Conservation (phyloP, 768 basidiomycete genomes). For the Amanita muscaria region DNA sequence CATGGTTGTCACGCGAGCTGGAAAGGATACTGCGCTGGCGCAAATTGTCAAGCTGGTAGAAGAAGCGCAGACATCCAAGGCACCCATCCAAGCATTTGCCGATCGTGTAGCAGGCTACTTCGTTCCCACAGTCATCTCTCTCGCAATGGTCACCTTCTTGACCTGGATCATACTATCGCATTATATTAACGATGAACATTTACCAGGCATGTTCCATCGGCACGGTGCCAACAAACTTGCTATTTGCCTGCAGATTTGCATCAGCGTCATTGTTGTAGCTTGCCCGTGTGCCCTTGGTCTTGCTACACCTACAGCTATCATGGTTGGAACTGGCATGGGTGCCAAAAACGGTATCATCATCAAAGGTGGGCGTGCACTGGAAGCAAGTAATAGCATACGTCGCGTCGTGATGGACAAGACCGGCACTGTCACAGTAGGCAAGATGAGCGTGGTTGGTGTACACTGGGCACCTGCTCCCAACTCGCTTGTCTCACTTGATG, state of each 20-base stretch:
- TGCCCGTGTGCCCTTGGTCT: conserved; percentile 97
- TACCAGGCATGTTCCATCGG: conserved; percentile 80
- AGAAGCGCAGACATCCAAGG: conserved; percentile 96
- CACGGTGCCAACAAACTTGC: conserved; percentile 82
- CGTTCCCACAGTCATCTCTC: conserved; percentile 82
- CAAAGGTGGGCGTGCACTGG: conserved; percentile 92
- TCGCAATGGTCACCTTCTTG: conserved; percentile 74
- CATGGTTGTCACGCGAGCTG: conserved; percentile 91
- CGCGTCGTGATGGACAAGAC: conserved; percentile 93
- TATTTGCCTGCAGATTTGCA: conserved; percentile 93
- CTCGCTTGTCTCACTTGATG: conserved; percentile 20
- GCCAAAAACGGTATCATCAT: conserved; percentile 96
- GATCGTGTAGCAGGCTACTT: conserved; percentile 93
- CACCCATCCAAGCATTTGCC: conserved; percentile 95
- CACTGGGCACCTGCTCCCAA: conserved; percentile 53
- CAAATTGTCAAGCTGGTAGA: conserved; percentile 97
- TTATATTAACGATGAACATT: conserved; percentile 40
- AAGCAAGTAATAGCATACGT: conserved; percentile 78
- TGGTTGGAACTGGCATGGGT: conserved; percentile 98
- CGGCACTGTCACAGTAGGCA: conserved; percentile 94
- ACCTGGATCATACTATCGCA: conserved; percentile 73
- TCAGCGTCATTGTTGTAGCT: conserved; percentile 95
- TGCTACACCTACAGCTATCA: conserved; percentile 95
- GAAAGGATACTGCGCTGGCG: conserved; percentile 90
- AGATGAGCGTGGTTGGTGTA: conserved; percentile 69